Evolutionary conservation across 1,284 basidiomycete genomes (phyloP).

Genomic region (Takashimella tepidaria): DNA sequence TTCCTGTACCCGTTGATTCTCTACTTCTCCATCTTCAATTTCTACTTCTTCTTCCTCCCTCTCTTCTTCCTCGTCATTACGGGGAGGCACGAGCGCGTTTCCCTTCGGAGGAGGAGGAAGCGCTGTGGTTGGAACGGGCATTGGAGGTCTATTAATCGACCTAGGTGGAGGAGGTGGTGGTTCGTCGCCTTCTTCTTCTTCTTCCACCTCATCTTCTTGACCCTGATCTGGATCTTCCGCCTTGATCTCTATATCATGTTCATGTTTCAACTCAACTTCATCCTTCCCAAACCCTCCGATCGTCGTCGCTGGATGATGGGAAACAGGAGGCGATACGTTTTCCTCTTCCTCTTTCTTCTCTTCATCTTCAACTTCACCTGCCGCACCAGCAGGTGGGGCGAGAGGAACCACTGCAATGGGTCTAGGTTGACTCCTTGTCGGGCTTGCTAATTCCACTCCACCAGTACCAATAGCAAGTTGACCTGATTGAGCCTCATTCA

Average conservation of each 20-base stretch:
- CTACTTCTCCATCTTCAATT: too few species aligned
- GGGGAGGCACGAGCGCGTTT: slow-evolving; percentile 20
- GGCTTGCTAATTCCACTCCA: slow-evolving; percentile 5
- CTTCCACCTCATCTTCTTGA: slow-evolving; percentile 14
- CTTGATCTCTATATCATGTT: slow-evolving; percentile 11
- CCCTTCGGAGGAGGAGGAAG: slow-evolving; percentile 17
- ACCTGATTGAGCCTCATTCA: slow-evolving; percentile 21
- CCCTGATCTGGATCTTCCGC: too few species aligned
- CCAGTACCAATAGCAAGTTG: slow-evolving; percentile 8
- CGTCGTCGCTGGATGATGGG: slow-evolving; percentile 6
- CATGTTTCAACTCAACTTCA: slow-evolving; percentile 37
- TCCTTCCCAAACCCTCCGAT: slow-evolving; percentile 23
- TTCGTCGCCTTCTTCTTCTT: slow-evolving; percentile 12
- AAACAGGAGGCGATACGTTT: slow-evolving; percentile 13
- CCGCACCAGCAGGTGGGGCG: slow-evolving; percentile 24
- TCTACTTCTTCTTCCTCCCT: slow-evolving; percentile 9
- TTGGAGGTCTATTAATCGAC: neutral
- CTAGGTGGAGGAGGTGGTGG: slow-evolving; percentile 20
- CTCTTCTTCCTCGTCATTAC: slow-evolving; percentile 25
- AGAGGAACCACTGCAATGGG: slow-evolving; percentile 27
- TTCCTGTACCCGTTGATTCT: too few species aligned
- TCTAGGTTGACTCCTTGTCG: neutral
- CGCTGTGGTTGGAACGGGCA: slow-evolving; percentile 7
- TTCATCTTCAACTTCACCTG: neutral
- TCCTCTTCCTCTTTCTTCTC: slow-evolving; percentile 8